Percentiles rank a stretch among this genome's conserved stretches.
These are phyloP conservation scores for Dendryphion nanum DNA, from an alignment of 2,329 filamentous ascomycete species.

Conservation along the genomic window DNA sequence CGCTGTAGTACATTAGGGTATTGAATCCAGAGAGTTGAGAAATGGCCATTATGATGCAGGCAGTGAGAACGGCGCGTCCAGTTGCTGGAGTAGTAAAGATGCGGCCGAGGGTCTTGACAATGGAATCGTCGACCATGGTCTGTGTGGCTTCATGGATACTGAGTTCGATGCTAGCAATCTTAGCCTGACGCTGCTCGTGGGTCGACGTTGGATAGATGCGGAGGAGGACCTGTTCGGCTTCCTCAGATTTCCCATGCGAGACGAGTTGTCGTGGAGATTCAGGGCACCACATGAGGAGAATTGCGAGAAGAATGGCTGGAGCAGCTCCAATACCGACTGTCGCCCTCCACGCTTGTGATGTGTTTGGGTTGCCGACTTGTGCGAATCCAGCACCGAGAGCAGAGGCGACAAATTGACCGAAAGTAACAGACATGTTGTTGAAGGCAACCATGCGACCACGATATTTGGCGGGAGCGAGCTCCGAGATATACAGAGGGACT, in stretches of 20 bases:
- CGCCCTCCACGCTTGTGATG: conserved; percentile 33
- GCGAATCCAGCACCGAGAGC: conserved; percentile 34
- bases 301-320: conserved; percentile 35
- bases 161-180: conserved; percentile 27
- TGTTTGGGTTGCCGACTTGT: conserved; percentile 25
- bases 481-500: conserved; percentile 29
- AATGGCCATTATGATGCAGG: conserved; percentile 39
- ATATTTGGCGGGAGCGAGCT: conserved; percentile 31
- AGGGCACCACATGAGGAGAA: conserved; percentile 35
- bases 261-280: conserved; percentile 40
- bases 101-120: conserved; percentile 30
- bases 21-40: conserved; percentile 52
- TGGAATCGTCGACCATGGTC: conserved; percentile 29
- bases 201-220: conserved; percentile 34
- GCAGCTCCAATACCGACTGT: conserved; percentile 38
- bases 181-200: conserved; percentile 22
- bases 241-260: conserved; percentile 29
- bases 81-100: conserved; percentile 34
- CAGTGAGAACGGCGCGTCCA: conserved; percentile 34
- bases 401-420: conserved; percentile 33
- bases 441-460: conserved; percentile 37
- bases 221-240: conserved; percentile 31
- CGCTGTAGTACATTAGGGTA: conserved; percentile 77
- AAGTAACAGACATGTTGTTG: conserved; percentile 36
- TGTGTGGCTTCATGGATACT: conserved; percentile 32